Conservation (phyloP, 2,329 filamentous ascomycete genomes). For the Metarhizium anisopliae region DNA sequence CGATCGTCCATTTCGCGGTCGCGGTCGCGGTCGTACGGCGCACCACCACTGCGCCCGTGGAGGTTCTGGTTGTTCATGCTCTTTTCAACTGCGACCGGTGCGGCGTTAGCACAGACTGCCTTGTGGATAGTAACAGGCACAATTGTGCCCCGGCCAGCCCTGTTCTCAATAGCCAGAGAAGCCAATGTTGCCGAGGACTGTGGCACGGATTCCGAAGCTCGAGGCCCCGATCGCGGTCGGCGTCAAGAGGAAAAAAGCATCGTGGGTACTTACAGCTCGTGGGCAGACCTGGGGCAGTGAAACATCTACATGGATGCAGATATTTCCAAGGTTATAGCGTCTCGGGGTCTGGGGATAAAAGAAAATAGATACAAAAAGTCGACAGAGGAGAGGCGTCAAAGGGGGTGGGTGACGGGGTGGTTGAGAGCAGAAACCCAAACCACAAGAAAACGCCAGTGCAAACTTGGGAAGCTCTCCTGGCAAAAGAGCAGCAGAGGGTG, state of each 20-base stretch:
- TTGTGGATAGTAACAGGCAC: neutral
- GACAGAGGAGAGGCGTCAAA: neutral
- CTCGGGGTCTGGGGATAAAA: neutral
- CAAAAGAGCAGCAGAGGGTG: slow-evolving; percentile 20
- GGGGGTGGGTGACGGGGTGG: neutral
- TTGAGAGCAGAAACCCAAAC: slow-evolving; percentile 7
- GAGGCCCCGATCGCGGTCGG: neutral
- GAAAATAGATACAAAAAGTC: neutral
- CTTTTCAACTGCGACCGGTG: slow-evolving; percentile 7
- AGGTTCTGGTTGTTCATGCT: slow-evolving; percentile 40
- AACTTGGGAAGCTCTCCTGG: slow-evolving; percentile 27
- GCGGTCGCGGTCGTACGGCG: slow-evolving; percentile 34
- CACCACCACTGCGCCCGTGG: slow-evolving; percentile 29
- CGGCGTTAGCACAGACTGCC: slow-evolving; percentile 1
- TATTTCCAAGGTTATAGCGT: neutral
- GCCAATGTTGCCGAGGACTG: neutral
- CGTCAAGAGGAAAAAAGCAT: slow-evolving; percentile 14
- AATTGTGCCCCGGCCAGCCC: neutral
- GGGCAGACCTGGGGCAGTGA: slow-evolving; percentile 20
- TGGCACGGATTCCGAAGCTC: slow-evolving; percentile 1
- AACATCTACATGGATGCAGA: slow-evolving; percentile 27
- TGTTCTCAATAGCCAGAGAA: neutral
- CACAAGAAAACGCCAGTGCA: slow-evolving; percentile 16
- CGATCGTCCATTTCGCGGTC: slow-evolving; percentile 40
- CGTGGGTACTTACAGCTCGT: slow-evolving; percentile 23